Conservation (phyloP, 1,139 yeast species). For the Pneumocystis canis region DNA sequence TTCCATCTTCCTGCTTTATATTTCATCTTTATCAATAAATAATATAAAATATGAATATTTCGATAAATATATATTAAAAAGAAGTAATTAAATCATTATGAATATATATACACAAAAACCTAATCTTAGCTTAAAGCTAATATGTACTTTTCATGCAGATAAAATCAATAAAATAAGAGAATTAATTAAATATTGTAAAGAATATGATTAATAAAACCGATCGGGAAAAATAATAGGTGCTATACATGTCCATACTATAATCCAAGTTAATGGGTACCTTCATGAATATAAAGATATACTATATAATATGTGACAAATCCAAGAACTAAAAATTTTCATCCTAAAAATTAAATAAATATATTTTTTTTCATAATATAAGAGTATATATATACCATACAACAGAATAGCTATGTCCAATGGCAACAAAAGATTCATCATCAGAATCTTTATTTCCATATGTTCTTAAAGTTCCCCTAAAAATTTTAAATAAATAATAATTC, state of each 20-base stretch:
- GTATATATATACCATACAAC: conserved; percentile 47
- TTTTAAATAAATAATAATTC: background rate
- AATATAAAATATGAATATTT: background rate
- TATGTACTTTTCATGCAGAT: background rate
- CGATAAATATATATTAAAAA: background rate
- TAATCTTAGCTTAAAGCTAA: background rate
- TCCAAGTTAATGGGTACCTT: background rate
- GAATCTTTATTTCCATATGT: conserved; percentile 65
- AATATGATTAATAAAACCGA: conserved; percentile 34
- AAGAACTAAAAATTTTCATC: conserved; percentile 75
- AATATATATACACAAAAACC: background rate
- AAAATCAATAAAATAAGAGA: background rate
- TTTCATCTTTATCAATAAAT: background rate
- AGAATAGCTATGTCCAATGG: conserved; percentile 93
- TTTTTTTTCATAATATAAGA: background rate
- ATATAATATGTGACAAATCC: conserved; percentile 78
- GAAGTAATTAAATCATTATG: background rate
- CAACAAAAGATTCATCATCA: conserved; percentile 76
- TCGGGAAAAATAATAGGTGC: conserved; percentile 91
- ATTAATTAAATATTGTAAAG: background rate
- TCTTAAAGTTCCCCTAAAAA: background rate
- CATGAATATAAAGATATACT: conserved; percentile 17
- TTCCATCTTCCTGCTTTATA: background rate
- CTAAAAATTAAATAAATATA: background rate
- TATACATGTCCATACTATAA: conserved; percentile 56